phyloP scores from a whole-genome alignment of 1,284 basidiomycete genomes.

The Ceratobasidium theobromae region DNA sequence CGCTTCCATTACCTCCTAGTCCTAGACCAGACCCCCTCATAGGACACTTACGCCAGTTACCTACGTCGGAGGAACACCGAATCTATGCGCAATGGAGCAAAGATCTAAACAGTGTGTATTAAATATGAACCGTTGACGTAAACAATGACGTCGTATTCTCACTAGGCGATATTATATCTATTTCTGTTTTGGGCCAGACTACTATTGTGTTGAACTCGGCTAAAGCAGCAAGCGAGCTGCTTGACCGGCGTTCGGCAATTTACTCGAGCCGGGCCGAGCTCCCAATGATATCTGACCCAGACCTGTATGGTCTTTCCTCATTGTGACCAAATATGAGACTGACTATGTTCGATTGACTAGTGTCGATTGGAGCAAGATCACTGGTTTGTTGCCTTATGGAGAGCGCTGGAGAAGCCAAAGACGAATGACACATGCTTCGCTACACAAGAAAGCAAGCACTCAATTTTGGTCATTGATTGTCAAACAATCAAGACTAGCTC shows the following conservation, averaged over 20 bases:
- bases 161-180: slow-evolving; percentile 31
- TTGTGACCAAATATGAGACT: not conserved
- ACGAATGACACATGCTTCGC: slow-evolving; percentile 1
- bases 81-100: not conserved
- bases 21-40: slow-evolving; percentile 10
- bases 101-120: slow-evolving; percentile 6
- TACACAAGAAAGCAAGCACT: slow-evolving; percentile 9
- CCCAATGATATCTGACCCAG: slow-evolving; percentile 18
- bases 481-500: slow-evolving; percentile 7
- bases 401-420: slow-evolving; percentile 22
- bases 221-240: slow-evolving; percentile 31
- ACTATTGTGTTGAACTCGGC: slow-evolving; percentile 34
- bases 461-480: slow-evolving; percentile 12
- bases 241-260: slow-evolving; percentile 32
- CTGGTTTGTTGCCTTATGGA: slow-evolving; percentile 7
- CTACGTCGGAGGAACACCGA: slow-evolving; percentile 1
- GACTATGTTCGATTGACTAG: not conserved
- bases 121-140: not conserved
- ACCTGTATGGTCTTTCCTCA: not conserved
- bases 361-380: slow-evolving; percentile 6
- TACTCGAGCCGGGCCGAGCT: slow-evolving; percentile 32
- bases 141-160: not conserved
- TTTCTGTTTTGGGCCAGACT: slow-evolving; percentile 30
- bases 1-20: slow-evolving; percentile 7
- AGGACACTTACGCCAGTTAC: slow-evolving; percentile 3